These are phyloP conservation scores for Rhododendron williamsianum DNA, from an alignment of 148 eudicot genomes.

Conservation along the genomic window DNA sequence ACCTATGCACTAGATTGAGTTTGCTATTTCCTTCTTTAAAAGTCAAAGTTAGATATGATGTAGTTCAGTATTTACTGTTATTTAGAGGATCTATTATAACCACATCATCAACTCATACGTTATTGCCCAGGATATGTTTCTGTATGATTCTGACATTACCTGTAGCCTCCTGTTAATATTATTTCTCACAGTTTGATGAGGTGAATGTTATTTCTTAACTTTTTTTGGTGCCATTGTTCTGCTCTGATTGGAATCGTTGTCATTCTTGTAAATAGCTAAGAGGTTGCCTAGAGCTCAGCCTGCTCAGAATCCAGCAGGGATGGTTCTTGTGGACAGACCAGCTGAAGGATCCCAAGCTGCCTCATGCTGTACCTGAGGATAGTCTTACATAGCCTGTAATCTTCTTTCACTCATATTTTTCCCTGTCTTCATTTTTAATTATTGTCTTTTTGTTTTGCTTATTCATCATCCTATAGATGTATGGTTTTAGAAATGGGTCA, in stretches of 20 bases:
- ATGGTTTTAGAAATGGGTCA: background rate
- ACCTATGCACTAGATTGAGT: background rate
- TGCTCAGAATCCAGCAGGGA: constrained; percentile 82
- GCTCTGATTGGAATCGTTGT: background rate
- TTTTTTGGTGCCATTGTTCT: background rate
- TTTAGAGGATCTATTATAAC: background rate
- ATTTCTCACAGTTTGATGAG: background rate
- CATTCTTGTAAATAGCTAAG: constrained; percentile 44
- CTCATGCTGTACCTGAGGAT: constrained; percentile 60
- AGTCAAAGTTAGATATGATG: background rate
- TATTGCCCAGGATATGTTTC: background rate
- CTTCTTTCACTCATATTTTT: background rate
- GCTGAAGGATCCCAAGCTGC: constrained; percentile 64
- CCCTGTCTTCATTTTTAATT: background rate
- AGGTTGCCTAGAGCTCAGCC: constrained; percentile 83
- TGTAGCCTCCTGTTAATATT: background rate
- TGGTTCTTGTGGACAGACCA: constrained; percentile 87
- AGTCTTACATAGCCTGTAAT: background rate
- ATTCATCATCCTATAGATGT: background rate
- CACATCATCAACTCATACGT: background rate
- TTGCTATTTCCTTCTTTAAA: background rate
- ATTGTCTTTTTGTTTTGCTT: background rate
- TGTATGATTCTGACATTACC: background rate
- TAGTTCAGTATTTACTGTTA: background rate
- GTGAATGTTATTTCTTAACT: background rate